Base-by-base conservation (phyloP, 2,329 filamentous ascomycete species). In the Cyphellophora attinorum region DNA sequence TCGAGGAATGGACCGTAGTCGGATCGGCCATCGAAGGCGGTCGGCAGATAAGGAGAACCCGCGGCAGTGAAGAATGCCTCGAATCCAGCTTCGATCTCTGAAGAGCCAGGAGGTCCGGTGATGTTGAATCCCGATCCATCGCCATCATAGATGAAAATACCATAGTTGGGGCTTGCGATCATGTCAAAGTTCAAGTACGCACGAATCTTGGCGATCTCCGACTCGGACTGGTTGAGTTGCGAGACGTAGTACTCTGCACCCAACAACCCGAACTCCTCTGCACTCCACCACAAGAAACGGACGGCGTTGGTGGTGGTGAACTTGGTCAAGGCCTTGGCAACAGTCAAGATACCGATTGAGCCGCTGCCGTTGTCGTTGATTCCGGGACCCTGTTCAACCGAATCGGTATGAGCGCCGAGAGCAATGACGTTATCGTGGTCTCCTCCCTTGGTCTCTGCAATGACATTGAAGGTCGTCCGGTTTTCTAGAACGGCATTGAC, bases 331-430 rank as follows among this genome's bases (percentile, higher is more conserved):
- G 68, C 66, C 16, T 68, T 65, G 6, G 76, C 76, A 18, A 76
- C 62, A 34, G 74, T 72, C 6, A 80, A 62, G 33, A 77, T 62
- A 15, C 67, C 67, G 41, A 76, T 68, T 19, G 70, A 75, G 36
- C 81, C 81, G 3, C 76, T 79, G 30, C 81, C 81, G 49, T 86
- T 79, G 47, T 86, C 81, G 55, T 86, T 86, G 65, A 86, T 85
- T 13, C 81, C 81, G 2, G 76, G 75, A 0, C 76, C 76, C 3
- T 64, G 68, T 17, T 64, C 61, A 13, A 79, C 75, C 5, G 69
- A 74, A 56, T 80, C 76, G 12, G 67, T 69, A 55, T 80, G 76
- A 3, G 67, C 74, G 27, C 74, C 74, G 11, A 79, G 55, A 32
- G 72, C 66, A 30, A 79, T 60, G 19, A 72, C 61, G 49, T 78